Evolutionary conservation across 2,329 filamentous ascomycete species (phyloP).

Genomic region (Talaromyces sp.): DNA sequence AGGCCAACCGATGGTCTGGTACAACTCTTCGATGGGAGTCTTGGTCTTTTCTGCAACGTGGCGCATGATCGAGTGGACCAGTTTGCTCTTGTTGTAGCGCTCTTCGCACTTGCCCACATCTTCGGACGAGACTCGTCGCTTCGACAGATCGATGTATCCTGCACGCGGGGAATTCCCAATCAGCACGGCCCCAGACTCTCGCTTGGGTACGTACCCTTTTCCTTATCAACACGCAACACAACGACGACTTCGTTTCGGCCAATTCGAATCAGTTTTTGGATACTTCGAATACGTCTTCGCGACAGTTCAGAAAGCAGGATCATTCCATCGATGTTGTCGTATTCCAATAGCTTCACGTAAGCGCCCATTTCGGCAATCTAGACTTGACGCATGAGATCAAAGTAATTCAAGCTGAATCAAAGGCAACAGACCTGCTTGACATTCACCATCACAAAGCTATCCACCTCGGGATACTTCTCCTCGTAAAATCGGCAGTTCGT

Average conservation of each 20-base stretch:
- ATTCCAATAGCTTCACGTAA: constrained; percentile 98
- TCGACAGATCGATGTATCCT: constrained; percentile 97
- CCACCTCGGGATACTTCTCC: constrained; percentile 96
- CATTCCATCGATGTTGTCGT: constrained; percentile 99
- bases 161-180: constrained; percentile 4
- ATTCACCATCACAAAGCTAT: constrained; percentile 99
- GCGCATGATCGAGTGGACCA: constrained; percentile 97
- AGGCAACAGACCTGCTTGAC: constrained; percentile 74
- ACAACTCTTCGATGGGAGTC: constrained; percentile 88
- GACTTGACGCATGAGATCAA: constrained; percentile 3
- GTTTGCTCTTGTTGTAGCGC: constrained; percentile 99
- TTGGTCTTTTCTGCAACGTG: constrained; percentile 97
- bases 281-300: constrained; percentile 94
- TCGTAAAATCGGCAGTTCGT: constrained; percentile 97
- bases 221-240: constrained; percentile 96
- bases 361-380: constrained; percentile 99
- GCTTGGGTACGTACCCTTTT: constrained; percentile 62
- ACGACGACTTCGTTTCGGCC: constrained; percentile 98
- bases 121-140: constrained; percentile 94
- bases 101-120: constrained; percentile 98
- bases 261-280: constrained; percentile 97
- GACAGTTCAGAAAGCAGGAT: constrained; percentile 97
- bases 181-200: neutral
- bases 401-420: neutral
- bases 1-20: constrained; percentile 93